These are phyloP conservation scores for Solanum virginianum DNA, from an alignment of 257 asterid genomes.

Conservation along the genomic window DNA sequence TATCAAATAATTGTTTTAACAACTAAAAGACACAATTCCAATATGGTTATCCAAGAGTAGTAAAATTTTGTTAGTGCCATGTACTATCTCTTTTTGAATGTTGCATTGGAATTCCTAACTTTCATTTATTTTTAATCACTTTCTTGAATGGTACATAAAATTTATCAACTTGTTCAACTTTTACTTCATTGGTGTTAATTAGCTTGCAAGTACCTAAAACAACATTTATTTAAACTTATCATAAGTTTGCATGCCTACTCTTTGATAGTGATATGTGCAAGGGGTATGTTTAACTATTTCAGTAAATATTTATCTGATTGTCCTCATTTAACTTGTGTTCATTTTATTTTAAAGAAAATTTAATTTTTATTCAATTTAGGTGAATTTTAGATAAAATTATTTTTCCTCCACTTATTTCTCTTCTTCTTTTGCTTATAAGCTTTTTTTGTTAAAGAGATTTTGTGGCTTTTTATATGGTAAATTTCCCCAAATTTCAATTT, in stretches of 20 bases:
- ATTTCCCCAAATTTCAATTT: neutral
- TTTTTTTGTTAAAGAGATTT: neutral
- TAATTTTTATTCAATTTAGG: neutral
- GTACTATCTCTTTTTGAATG: neutral
- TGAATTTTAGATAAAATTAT: neutral
- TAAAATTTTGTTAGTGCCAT: neutral
- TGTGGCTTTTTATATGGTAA: neutral
- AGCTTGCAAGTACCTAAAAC: neutral
- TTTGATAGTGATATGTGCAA: neutral
- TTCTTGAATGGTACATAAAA: neutral
- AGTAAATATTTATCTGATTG: neutral
- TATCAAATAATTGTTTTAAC: neutral
- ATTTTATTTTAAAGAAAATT: neutral
- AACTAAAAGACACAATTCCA: neutral
- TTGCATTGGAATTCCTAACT: neutral
- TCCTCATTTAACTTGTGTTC: neutral
- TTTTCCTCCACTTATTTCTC: neutral
- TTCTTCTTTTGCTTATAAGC: neutral
- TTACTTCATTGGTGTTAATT: neutral
- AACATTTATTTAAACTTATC: neutral
- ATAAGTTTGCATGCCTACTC: neutral
- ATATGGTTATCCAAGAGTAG: neutral
- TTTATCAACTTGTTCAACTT: neutral
- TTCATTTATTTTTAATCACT: neutral
- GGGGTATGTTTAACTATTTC: neutral